These are phyloP conservation scores for Taphrina communis DNA, from an alignment of 1,139 yeast species.

Conservation along the genomic window DNA sequence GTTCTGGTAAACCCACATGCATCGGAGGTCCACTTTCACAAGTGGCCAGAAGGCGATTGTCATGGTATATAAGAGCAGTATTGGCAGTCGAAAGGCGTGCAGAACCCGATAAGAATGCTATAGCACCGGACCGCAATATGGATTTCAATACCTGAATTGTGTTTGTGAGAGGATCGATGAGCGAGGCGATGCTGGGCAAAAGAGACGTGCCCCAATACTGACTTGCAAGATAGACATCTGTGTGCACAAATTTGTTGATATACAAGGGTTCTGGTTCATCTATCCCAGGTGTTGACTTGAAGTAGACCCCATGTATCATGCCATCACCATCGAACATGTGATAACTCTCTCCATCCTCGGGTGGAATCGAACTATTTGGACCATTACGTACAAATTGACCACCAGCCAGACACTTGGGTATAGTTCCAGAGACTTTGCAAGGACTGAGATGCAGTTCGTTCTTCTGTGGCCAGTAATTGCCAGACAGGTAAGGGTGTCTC, in stretches of 20 bases:
- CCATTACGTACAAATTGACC: constrained; percentile 42
- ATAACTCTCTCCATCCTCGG: constrained; percentile 35
- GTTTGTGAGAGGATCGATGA: constrained; percentile 39
- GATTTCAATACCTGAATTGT: constrained; percentile 14
- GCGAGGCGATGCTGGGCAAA: constrained; percentile 38
- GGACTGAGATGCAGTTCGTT: constrained; percentile 38
- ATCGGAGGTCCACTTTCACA: constrained; percentile 42
- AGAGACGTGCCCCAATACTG: constrained; percentile 30
- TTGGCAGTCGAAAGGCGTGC: constrained; percentile 39
- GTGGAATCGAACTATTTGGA: constrained; percentile 38
- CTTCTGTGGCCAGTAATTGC: constrained; percentile 40
- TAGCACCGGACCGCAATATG: constrained; percentile 30
- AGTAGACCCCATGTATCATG: constrained; percentile 41
- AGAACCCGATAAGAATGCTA: constrained; percentile 36
- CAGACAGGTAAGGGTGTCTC: constrained; percentile 39
- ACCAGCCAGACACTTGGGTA: constrained; percentile 29
- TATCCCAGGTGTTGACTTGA: background rate
- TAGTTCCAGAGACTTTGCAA: constrained; percentile 25
- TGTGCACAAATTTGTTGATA: constrained; percentile 37
- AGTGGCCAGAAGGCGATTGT: constrained; percentile 36
- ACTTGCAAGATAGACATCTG: constrained; percentile 37
- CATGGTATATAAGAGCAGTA: constrained; percentile 39
- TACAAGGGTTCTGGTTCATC: constrained; percentile 25
- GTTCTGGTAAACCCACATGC: constrained; percentile 32
- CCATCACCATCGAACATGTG: constrained; percentile 42